Base-by-base conservation (phyloP, 2,329 filamentous ascomycete genomes). In the Ophiostoma pallidulum region DNA sequence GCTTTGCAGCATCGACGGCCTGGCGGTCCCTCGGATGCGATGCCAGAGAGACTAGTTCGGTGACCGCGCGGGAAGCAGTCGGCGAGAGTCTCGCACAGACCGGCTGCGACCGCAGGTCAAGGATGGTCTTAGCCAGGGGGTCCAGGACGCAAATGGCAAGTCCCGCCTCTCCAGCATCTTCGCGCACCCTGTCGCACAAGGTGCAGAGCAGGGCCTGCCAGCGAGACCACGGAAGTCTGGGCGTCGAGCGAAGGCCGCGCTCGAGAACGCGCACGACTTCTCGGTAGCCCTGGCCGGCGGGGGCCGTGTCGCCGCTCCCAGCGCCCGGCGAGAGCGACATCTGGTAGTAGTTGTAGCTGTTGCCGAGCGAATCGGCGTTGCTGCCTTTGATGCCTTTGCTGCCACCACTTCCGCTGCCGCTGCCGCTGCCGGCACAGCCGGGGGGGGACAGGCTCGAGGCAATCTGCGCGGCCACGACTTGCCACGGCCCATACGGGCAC, bases 61-160 rank as follows among this genome's bases (percentile, higher is more conserved):
- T 61, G 1, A 66, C 57, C 9, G 64, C 66, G 19, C 59, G 59
- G 12, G 71, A 52, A 0, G 60, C 54, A 18, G 59, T 66, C 4
- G 58, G 24, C 3, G 57, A 46, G 8, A 59, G 35, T 3, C 49
- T 40, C 4, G 56, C 50, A 3, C 50, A 16, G 16, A 53, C 45
- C 28, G 59, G 51, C 19, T 53, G 50, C 22, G 58, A 43, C 2
- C 60, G 55, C 52, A 54, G 64, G 47, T 71, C 69, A 32, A 69
- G 56, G 4, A 84, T 54, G 1, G 63, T 58, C 54, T 77, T 81
- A 0, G 85, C 77, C 4, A 92, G 58, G 1, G 83, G 84, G 51
- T 94, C 87, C 33, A 90, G 69, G 2, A 88, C 71, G 20, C 77
- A 74, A 42, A 85, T 69, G 5, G 80, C 76, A 35, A 82, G 72